Percentiles rank a stretch among this genome's conserved stretches.
Evolutionary conservation across 2,329 filamentous ascomycete species (phyloP).

Genomic region (Cordyceps sp.): DNA sequence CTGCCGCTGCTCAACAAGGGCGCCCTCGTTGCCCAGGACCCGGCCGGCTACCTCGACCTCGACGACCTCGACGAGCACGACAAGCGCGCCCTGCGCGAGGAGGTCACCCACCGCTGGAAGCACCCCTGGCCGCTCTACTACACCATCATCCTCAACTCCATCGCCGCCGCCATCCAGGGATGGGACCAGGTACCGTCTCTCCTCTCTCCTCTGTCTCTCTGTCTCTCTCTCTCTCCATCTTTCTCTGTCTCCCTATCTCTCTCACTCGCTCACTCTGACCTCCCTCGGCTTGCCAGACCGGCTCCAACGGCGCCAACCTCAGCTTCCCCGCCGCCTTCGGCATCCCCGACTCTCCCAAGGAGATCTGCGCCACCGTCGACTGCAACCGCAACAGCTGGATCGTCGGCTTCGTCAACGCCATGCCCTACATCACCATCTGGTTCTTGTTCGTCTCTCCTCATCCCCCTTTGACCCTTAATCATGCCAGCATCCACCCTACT

Average conservation of each 20-base stretch:
- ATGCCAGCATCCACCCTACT: no score
- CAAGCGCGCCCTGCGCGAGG: slow-evolving; percentile 21
- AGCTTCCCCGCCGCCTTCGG: slow-evolving; percentile 26
- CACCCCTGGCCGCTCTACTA: slow-evolving; percentile 32
- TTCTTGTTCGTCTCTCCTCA: slow-evolving; percentile 19
- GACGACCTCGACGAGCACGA: slow-evolving; percentile 14
- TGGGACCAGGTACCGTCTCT: slow-evolving; percentile 20
- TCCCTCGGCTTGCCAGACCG: slow-evolving; percentile 16
- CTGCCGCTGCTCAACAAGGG: slow-evolving; percentile 22
- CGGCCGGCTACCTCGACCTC: slow-evolving; percentile 15
- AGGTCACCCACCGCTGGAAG: slow-evolving; percentile 43
- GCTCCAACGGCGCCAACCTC: slow-evolving; percentile 30
- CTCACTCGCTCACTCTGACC: no score
- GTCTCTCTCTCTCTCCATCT: no score
- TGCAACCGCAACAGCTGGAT: slow-evolving; percentile 37
- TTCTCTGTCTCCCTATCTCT: no score
- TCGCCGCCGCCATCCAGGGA: slow-evolving; percentile 36
- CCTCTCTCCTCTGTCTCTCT: accelerated
- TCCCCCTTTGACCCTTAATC: no score
- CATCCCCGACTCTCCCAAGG: slow-evolving; percentile 17
- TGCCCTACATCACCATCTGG: slow-evolving; percentile 23
- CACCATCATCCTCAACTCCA: slow-evolving; percentile 31
- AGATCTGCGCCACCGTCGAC: slow-evolving; percentile 14
- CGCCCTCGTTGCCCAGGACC: slow-evolving; percentile 18
- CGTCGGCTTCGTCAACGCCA: slow-evolving; percentile 41